Evolutionary conservation across 1,284 basidiomycete genomes (phyloP).

Genomic region (Athelia psychrophila): DNA sequence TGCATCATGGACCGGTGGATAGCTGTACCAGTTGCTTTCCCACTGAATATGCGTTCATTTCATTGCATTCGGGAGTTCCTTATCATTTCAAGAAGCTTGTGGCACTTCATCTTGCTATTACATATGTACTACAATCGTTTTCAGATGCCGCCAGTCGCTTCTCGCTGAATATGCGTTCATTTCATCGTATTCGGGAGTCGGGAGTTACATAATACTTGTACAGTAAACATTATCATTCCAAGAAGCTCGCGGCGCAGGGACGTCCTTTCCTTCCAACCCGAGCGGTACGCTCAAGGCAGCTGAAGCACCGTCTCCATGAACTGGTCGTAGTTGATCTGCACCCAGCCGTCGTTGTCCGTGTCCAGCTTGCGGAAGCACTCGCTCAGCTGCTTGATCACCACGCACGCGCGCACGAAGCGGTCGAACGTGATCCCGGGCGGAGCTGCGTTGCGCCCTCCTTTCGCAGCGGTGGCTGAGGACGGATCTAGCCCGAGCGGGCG

Average conservation of each 20-base stretch:
- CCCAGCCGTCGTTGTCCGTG: slow-evolving; percentile 67
- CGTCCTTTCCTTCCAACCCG: background rate
- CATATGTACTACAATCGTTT: no score
- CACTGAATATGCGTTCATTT: no score
- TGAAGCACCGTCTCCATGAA: slow-evolving; percentile 73
- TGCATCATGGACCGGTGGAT: no score
- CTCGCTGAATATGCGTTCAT: no score
- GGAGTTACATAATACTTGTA: no score
- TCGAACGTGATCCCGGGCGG: slow-evolving; percentile 72
- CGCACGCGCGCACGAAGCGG: slow-evolving; percentile 80
- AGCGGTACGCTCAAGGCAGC: slow-evolving; percentile 48
- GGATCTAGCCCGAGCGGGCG: slow-evolving; percentile 44
- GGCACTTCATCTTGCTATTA: no score
- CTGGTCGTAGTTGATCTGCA: slow-evolving; percentile 74
- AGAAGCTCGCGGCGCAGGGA: background rate
- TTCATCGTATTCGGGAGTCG: no score
- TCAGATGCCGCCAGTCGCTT: no score
- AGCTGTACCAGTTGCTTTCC: no score
- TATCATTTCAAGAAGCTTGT: no score
- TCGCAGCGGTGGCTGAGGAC: slow-evolving; percentile 36
- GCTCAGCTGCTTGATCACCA: slow-evolving; percentile 73
- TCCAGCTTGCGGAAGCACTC: slow-evolving; percentile 63
- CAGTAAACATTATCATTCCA: background rate
- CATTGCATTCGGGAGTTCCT: no score
- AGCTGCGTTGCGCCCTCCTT: slow-evolving; percentile 23